Base-by-base conservation (phyloP, 2,329 filamentous ascomycete genomes). In the Beauveria pseudobassiana region DNA sequence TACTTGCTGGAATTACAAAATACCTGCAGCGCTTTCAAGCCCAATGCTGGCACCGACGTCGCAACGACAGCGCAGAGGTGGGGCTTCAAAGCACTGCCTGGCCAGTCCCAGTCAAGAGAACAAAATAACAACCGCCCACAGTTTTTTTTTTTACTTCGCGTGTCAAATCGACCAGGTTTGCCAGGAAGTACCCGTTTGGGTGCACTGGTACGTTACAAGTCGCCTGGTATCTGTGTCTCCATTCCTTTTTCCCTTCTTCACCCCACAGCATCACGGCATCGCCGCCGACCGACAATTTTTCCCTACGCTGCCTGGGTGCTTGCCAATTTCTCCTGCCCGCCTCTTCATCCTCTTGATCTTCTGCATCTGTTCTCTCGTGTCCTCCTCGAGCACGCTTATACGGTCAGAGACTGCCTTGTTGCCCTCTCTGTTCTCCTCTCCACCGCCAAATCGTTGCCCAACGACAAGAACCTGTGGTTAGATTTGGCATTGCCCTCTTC, bases 241-340 rank as follows among this genome's bases (percentile, higher is more conserved):
- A 61, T 65, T 62, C 64, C 65, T 67, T 66, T 68, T 54, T 52
- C 65, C 63, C 65, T 67, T 63, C 65, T 65, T 63, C 65, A 66
- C 67, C 66, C 65, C 65, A 68, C 66, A 66, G 64, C 67, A 64
- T 66, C 64, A 69, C 66, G 66, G 67, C 66, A 69, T 66, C 66
- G 67, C 63, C 64, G 63, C 65, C 66, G 67, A 67, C 64, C 63
- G 60, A 57, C 60, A 62, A 62, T 59, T 62, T 59, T 24, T 58
- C 54, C 61, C 54, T 62, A 62, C 53, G 61, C 61, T 62, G 61
- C 61, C 54, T 54, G 61, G 61, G 61, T 62, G 61, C 61, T 66
- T 65, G 65, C 65, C 65, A 62, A 65, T 65, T 67, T 63, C 65
- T 62, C 63, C 62, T 55, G 61, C 54, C 48, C 54, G 43, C 62